Base-by-base conservation (phyloP, 2,329 filamentous ascomycete genomes). In the Aureobasidium sp. region DNA sequence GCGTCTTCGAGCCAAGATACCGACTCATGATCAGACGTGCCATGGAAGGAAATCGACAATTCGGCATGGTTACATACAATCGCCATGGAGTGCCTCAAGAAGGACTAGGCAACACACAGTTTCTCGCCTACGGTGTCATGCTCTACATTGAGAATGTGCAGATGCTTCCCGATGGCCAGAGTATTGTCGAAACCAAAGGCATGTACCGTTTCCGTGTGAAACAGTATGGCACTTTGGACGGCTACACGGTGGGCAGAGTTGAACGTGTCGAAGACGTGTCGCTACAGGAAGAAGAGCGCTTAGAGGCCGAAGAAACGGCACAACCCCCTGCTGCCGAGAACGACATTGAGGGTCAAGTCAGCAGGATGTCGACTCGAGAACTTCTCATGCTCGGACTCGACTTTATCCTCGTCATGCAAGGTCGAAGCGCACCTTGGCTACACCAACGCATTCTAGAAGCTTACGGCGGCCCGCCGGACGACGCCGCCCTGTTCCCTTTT, bases 1-100 rank as follows among this genome's bases (percentile, higher is more conserved):
- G 95, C 68, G 84, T 97, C n/a, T 96, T 96, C 70, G 92, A 96
- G 72, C 89, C 90, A n/a, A 83, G 89, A 7, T 96, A 96, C 71
- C 85, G 90, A 8, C 79, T 94, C n/a, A 94, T 96, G 90, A 87
- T 96, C 41, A 83, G 88, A 51, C 84, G 91, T 39, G 88, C 85
- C 0, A 78, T 95, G 59, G 87, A 91, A 65, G 85, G 86, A 0
- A 84, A 88, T 64, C 80, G 84, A 15, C 89, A 85, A 27, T 96
- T 97, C 70, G 92, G 92, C 27, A 96, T 96, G 89, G 82, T 96
- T 20, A 82, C 90, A 70, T 86, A 86, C 65, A 89, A 87, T 67
- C 77, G 79, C 49, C 74, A 74, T n/a, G 74, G 77, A 27, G 73
- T 78, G 63, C 70, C 77, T 5, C 83, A 86, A 73, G 81, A 79